A percentile compares a stretch with the other conserved stretches of the same genome.
phyloP scores from a whole-genome alignment of 371 early-diverging fungal species.

The Paraphysoderma sedebokerense region DNA sequence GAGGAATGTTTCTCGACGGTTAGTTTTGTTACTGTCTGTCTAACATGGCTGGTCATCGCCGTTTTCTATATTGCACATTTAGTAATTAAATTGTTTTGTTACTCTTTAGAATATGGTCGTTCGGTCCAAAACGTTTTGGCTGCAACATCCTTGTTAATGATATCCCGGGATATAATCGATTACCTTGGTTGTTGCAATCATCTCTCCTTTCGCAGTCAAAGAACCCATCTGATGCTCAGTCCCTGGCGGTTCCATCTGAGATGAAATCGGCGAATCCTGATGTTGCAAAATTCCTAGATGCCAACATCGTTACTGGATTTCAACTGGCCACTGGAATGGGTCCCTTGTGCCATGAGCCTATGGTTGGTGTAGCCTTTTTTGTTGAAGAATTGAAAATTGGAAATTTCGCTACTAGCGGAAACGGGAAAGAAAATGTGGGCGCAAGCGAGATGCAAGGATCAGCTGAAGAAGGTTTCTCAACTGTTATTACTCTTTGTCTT shows the following conservation, averaged over 20 bases:
- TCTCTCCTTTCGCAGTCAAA: conserved; percentile 23
- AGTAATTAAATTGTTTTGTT: no score
- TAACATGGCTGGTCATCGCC: no score
- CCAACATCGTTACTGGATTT: conserved; percentile 77
- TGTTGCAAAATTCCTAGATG: no score
- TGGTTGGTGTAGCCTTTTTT: conserved; percentile 74
- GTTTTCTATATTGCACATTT: no score
- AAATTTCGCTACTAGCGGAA: no score
- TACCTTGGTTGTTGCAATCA: conserved; percentile 6
- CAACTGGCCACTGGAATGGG: conserved; percentile 80
- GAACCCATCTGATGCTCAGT: background rate
- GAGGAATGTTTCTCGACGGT: background rate
- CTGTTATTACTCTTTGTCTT: background rate
- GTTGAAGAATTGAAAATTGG: conserved; percentile 46
- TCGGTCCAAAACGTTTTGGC: conserved; percentile 59
- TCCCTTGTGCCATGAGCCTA: conserved; percentile 87
- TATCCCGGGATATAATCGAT: conserved; percentile 29
- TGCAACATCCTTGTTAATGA: conserved; percentile 74
- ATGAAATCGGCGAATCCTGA: no score
- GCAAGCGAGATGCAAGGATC: no score
- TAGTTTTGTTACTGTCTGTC: no score
- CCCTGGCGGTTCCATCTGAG: conserved; percentile 13
- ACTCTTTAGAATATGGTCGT: conserved; percentile 13
- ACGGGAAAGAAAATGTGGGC: no score
- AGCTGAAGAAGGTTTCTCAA: no score